These are phyloP conservation scores for Corinectria fuckeliana DNA, from an alignment of 2,329 filamentous ascomycete genomes.

Conservation along the genomic window DNA sequence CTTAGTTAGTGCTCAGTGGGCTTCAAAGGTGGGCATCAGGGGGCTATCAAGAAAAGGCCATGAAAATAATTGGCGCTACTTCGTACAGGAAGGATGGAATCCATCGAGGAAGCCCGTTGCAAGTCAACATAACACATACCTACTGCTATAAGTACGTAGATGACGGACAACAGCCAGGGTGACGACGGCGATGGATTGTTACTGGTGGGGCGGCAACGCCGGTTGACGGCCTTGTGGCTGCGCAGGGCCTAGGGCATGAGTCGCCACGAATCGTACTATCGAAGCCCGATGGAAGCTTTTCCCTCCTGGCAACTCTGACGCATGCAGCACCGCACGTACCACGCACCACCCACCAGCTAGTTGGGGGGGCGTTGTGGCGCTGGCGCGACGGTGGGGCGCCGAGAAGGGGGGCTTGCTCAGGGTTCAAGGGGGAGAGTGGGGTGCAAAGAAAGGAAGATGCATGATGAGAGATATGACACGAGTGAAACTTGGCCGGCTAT, in stretches of 20 bases:
- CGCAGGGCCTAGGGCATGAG: constrained; percentile 26
- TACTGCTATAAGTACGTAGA: no score
- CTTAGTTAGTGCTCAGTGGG: not conserved
- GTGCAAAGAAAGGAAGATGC: constrained; percentile 1
- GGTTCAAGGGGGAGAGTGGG: constrained; percentile 4
- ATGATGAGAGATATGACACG: constrained; percentile 1
- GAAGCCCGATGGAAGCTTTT: constrained; percentile 40
- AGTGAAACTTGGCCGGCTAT: not conserved
- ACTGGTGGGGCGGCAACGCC: constrained; percentile 34
- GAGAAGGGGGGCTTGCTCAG: constrained; percentile 17
- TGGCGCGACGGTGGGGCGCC: constrained; percentile 31
- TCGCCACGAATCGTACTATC: constrained; percentile 38
- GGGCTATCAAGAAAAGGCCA: not conserved
- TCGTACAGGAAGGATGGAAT: not conserved
- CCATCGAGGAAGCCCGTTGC: not conserved
- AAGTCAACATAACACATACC: not conserved
- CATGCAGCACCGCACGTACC: constrained; percentile 9
- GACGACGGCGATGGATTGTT: constrained; percentile 10
- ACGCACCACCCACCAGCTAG: no score
- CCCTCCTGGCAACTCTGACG: constrained; percentile 10
- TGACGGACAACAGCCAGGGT: not conserved
- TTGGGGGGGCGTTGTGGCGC: not conserved
- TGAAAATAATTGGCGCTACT: not conserved
- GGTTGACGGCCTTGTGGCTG: constrained; percentile 29
- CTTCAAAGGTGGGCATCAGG: not conserved